phyloP scores from a whole-genome alignment of 73 alveolate species.

The Paramecium caudatum region DNA sequence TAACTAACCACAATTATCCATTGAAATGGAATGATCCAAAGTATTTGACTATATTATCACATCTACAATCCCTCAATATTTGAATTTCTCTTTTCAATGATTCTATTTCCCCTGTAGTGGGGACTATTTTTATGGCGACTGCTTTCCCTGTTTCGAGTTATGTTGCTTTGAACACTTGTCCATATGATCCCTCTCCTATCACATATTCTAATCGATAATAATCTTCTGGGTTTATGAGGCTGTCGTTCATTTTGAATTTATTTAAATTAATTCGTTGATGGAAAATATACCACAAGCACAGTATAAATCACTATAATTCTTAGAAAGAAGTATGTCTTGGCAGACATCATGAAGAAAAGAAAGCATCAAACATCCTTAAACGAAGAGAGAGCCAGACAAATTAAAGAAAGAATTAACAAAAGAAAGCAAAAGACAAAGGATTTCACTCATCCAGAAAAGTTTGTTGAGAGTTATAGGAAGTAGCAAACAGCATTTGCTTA shows the following conservation, averaged over 20 bases:
- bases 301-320: background rate
- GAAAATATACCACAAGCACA: constrained; percentile 66
- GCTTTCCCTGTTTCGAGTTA: constrained; percentile 88
- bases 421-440: constrained; percentile 67
- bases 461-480: constrained; percentile 64
- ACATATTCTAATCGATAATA: constrained; percentile 82
- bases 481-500: constrained; percentile 73
- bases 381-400: constrained; percentile 69
- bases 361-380: constrained; percentile 52
- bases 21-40: constrained; percentile 91
- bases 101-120: constrained; percentile 70
- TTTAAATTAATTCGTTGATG: constrained; percentile 52
- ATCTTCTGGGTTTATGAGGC: constrained; percentile 80
- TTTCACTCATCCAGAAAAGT: constrained; percentile 66
- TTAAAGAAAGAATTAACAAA: constrained; percentile 54
- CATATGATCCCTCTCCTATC: constrained; percentile 97
- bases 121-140: constrained; percentile 93
- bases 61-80: constrained; percentile 89
- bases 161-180: constrained; percentile 93
- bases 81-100: constrained; percentile 85
- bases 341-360: constrained; percentile 76
- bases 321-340: constrained; percentile 72
- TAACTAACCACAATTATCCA: constrained; percentile 95
- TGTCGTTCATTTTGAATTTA: constrained; percentile 46
- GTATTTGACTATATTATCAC: constrained; percentile 92